These are phyloP conservation scores for Allium cepa DNA, from an alignment of 106 monocot genomes.

Conservation along the genomic window DNA sequence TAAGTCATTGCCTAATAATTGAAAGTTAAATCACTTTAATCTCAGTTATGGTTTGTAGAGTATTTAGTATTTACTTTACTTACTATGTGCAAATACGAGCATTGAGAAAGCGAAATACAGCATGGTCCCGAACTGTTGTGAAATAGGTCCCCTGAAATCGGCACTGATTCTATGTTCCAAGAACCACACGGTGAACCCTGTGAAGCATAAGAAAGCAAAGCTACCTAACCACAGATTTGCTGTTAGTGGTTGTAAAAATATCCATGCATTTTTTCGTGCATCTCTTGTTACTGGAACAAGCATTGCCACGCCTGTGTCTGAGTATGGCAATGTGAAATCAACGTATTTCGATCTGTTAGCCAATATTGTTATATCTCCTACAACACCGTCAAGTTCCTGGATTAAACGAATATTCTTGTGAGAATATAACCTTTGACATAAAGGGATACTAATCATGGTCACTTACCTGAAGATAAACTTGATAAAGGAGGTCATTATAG, in stretches of 20 bases:
- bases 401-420: too few species aligned
- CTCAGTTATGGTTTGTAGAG: too few species aligned
- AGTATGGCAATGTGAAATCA: conserved; percentile 53
- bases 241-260: conserved; percentile 16
- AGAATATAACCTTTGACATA: too few species aligned
- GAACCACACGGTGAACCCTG: conserved; percentile 15
- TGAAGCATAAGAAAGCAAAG: conserved; percentile 15
- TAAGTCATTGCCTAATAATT: too few species aligned
- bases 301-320: conserved; percentile 33
- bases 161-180: conserved; percentile 13
- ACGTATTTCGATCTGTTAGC: conserved; percentile 25
- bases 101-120: conserved; percentile 16
- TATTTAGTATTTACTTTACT: too few species aligned
- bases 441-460: background rate
- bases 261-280: conserved; percentile 13
- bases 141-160: conserved; percentile 11
- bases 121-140: conserved; percentile 17
- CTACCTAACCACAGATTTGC: conserved; percentile 8
- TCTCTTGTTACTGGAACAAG: conserved; percentile 24
- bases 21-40: too few species aligned
- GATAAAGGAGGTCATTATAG: conserved; percentile 18
- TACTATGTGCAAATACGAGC: conserved; percentile 18
- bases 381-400: conserved; percentile 39
- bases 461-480: conserved; percentile 24
- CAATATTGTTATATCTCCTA: conserved; percentile 26